Percentiles rank a stretch among this genome's conserved stretches.
phyloP scores from a whole-genome alignment of 225 moss, liverwort and hornwort species.

The Rhytidiadelphus loreus region DNA sequence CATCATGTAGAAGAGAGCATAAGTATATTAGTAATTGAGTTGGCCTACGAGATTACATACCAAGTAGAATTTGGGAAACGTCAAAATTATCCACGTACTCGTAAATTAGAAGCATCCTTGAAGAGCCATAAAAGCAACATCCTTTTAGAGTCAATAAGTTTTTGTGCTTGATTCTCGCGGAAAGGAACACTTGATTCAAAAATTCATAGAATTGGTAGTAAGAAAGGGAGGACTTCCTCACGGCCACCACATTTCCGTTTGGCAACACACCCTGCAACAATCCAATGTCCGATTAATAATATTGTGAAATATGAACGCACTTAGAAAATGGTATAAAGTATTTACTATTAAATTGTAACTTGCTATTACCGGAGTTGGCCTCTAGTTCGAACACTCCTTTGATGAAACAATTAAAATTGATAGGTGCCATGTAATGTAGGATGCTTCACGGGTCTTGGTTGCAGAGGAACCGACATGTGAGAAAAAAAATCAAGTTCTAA shows the following conservation, averaged over 20 bases:
- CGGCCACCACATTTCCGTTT: not conserved
- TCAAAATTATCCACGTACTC: not conserved
- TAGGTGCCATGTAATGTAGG: not conserved
- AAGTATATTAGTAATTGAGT: too few relatives aligned
- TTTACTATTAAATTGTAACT: too few relatives aligned
- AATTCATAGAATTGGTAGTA: too few relatives aligned
- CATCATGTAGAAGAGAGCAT: too few relatives aligned
- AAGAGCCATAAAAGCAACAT: not conserved
- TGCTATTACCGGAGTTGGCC: too few relatives aligned
- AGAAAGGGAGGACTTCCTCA: too few relatives aligned
- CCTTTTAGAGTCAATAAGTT: not conserved
- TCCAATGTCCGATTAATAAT: not conserved
- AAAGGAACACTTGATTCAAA: not conserved
- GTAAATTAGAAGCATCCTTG: not conserved
- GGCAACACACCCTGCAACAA: not conserved
- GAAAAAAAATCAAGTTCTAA: not conserved
- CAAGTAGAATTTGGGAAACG: fast-evolving
- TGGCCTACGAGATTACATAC: not conserved
- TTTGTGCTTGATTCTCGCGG: not conserved
- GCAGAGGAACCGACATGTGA: not conserved
- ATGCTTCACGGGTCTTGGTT: too few relatives aligned
- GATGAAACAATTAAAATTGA: not conserved
- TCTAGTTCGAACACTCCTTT: not conserved
- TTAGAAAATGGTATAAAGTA: not conserved
- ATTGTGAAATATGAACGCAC: not conserved